Percentiles rank a stretch among this genome's conserved stretches.
These are phyloP conservation scores for Trametes pubescens DNA, from an alignment of 1,284 basidiomycete species.

Conservation along the genomic window DNA sequence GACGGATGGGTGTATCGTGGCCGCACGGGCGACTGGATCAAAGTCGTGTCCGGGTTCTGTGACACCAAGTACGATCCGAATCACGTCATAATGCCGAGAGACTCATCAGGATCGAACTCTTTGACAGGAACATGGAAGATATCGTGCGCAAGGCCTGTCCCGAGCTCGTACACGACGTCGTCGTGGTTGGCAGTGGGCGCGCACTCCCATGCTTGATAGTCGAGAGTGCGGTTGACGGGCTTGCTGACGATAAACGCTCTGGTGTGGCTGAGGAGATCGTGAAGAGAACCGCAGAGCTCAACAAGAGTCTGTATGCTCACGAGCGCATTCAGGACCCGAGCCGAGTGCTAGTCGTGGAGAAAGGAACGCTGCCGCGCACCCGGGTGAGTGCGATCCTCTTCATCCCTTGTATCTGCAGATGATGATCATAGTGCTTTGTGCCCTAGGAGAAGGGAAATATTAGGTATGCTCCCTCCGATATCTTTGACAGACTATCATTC, in stretches of 20 bases:
- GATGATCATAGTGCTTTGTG: too few species aligned
- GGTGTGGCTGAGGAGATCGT: conserved; percentile 5
- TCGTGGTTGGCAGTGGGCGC: conserved; percentile 26
- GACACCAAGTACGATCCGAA: conserved; percentile 29
- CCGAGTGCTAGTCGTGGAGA: conserved; percentile 18
- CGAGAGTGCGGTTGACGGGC: conserved; percentile 12
- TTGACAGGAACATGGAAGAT: conserved; percentile 24
- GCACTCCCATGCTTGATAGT: conserved; percentile 18
- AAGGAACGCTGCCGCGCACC: conserved; percentile 14
- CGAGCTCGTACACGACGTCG: conserved; percentile 26
- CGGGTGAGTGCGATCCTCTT: neutral
- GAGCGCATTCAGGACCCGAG: conserved; percentile 21
- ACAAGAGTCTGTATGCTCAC: conserved; percentile 15
- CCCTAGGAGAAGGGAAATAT: too few species aligned
- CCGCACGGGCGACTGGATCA: conserved; percentile 32
- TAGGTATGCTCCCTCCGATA: too few species aligned
- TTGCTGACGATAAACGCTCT: neutral
- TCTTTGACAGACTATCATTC: too few species aligned
- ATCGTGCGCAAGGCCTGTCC: conserved; percentile 21
- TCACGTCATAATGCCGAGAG: neutral
- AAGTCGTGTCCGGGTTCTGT: conserved; percentile 25
- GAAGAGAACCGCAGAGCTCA: conserved; percentile 3
- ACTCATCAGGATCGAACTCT: neutral
- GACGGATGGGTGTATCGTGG: conserved; percentile 30
- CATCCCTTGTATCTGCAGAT: too few species aligned